Base-by-base conservation (phyloP, 305 asterid genomes). In the Fraxinus xanthoxyloides region DNA sequence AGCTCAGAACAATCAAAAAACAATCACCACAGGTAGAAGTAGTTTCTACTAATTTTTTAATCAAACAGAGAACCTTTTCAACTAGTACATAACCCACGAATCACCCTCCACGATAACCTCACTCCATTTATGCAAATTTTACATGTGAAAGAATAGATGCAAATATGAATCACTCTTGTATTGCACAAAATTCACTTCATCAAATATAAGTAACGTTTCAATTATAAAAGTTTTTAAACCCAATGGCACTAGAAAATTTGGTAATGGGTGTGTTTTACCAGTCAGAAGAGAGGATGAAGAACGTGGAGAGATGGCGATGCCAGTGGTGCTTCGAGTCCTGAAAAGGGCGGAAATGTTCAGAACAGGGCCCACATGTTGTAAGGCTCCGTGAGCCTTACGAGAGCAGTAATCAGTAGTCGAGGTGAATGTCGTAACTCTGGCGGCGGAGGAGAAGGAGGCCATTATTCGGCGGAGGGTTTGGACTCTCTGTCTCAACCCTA, bases 401-500 rank as follows among this genome's bases (percentile, higher is more conserved):
- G 87, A 74, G 84, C 87, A 79, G 80, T 82, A 82, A 54, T 79
- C 89, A 21, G 89, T 38, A 84, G 88, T 77, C 83, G 87, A 80
- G 87, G 79, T 83, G 90, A 88, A 85, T 8, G 1, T 8, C 12
- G 46, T 38, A 38, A 38, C 46, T 9, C 46, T 38, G 85, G 91
- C 77, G 56, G 91, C 72, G 15, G 92, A 80, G 82, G 87, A 78
- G 81, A 32, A 32, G 35, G 92, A 76, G 48, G 91, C 84, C 95
- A 90, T 91, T 19, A 77, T 81, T 82, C 36, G 92, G 84, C 85
- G 86, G 80, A 87, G 83, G 65, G 79, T 80, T 51, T 70, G 94
- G 88, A 85, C 82, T 36, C 73, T 76, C 84, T 87, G 77, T 85
- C 87, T 84, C 85, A 86, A 85, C 89, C 90, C 97, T 89, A 90